Percentiles rank a stretch among this genome's conserved stretches.
These are phyloP conservation scores for Rhizopogon vulgaris DNA, from an alignment of 768 basidiomycete species.

Conservation along the genomic window DNA sequence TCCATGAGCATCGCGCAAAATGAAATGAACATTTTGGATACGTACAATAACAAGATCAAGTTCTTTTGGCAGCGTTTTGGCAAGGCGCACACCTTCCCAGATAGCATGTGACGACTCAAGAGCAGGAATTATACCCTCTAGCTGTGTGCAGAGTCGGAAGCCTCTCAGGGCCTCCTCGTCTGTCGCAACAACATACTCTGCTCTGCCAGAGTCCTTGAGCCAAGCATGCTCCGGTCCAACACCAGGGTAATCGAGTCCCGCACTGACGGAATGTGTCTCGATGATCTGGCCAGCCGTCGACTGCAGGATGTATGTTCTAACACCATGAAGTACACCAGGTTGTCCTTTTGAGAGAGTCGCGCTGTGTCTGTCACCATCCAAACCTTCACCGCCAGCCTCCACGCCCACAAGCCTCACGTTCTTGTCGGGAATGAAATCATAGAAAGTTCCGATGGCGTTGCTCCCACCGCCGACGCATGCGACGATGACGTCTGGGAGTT, in stretches of 20 bases:
- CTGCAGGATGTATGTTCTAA: constrained; percentile 92
- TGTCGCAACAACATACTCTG: constrained; percentile 88
- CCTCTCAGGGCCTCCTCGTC: constrained; percentile 92
- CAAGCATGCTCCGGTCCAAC: constrained; percentile 98
- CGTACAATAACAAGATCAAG: constrained; percentile 86
- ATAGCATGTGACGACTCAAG: constrained; percentile 95
- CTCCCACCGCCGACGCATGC: constrained; percentile 98
- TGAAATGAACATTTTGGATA: constrained; percentile 8
- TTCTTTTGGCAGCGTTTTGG: constrained; percentile 79
- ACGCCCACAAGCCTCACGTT: constrained; percentile 85
- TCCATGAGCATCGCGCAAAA: neutral
- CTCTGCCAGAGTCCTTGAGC: constrained; percentile 91
- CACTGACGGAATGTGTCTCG: constrained; percentile 96
- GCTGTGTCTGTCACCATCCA: constrained; percentile 82
- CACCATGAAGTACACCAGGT: constrained; percentile 94
- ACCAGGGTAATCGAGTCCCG: constrained; percentile 93
- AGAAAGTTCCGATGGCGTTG: constrained; percentile 97
- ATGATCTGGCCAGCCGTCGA: constrained; percentile 86
- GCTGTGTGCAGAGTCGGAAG: constrained; percentile 86
- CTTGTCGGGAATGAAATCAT: constrained; percentile 90
- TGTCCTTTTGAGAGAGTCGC: constrained; percentile 89
- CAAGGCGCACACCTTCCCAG: constrained; percentile 84
- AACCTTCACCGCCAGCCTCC: constrained; percentile 95
- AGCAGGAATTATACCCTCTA: constrained; percentile 97
- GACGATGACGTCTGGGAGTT: constrained; percentile 89